phyloP scores from a whole-genome alignment of 345 rosid genomes.

The Streptanthus diversifolius region DNA sequence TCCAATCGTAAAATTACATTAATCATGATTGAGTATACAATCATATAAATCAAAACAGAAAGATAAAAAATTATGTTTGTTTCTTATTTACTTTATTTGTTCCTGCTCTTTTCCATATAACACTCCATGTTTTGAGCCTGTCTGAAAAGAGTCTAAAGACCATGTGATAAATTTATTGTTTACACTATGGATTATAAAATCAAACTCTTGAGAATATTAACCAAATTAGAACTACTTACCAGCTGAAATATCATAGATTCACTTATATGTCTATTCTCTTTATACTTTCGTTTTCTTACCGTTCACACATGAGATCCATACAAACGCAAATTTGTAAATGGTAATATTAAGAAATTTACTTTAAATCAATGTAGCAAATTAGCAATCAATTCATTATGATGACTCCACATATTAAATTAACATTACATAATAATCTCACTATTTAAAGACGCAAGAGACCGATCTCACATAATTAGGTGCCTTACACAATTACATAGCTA shows the following conservation, averaged over 20 bases:
- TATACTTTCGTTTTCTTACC: background rate
- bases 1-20: conserved; percentile 32
- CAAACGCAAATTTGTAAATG: background rate
- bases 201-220: background rate
- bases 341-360: background rate
- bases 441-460: background rate
- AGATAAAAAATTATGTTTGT: background rate
- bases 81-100: background rate
- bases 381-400: background rate
- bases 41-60: conserved; percentile 26
- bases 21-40: conserved; percentile 31
- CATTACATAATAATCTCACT: background rate
- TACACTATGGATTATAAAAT: background rate
- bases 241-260: background rate
- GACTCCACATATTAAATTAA: background rate
- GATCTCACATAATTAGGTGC: background rate
- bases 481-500: background rate
- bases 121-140: conserved; percentile 33
- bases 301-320: background rate
- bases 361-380: background rate
- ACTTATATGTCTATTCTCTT: background rate
- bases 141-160: conserved; percentile 4
- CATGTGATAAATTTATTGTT: conserved; percentile 11
- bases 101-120: conserved; percentile 1
- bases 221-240: background rate